These are phyloP conservation scores for Beauveria varroae DNA, from an alignment of 2,329 filamentous ascomycete genomes.

Conservation along the genomic window DNA sequence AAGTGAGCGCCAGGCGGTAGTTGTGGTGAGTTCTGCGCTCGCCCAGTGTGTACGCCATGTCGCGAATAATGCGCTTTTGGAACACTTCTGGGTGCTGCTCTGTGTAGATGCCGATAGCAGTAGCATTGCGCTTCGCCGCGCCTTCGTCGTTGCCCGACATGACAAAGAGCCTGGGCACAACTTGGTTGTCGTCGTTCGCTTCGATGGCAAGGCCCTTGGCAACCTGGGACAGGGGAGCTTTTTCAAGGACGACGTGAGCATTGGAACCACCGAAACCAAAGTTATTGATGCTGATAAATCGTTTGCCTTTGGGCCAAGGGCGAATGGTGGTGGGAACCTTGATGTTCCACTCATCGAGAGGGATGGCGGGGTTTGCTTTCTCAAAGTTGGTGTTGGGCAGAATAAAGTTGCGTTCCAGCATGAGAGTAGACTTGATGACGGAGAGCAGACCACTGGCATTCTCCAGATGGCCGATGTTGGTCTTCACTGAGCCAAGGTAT, in stretches of 20 bases:
- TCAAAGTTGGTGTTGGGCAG: conserved; percentile 44
- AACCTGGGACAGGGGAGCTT: conserved; percentile 24
- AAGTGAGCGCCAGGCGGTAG: conserved; percentile 36
- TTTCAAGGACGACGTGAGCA: conserved; percentile 32
- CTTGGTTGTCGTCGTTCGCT: conserved; percentile 7
- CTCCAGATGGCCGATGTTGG: conserved; percentile 46
- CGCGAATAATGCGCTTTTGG: conserved; percentile 34
- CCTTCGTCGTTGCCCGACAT: conserved; percentile 32
- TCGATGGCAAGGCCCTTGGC: conserved; percentile 4
- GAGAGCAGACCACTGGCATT: conserved; percentile 43
- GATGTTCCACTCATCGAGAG: conserved; percentile 42
- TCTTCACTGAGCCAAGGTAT: conserved; percentile 42
- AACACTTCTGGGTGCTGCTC: conserved; percentile 36
- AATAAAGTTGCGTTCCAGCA: conserved; percentile 43
- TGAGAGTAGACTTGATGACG: conserved; percentile 44
- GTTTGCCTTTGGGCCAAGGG: conserved; percentile 41
- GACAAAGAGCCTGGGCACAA: conserved; percentile 32
- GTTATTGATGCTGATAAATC: conserved; percentile 42
- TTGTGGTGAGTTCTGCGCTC: conserved; percentile 36
- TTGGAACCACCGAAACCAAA: conserved; percentile 41
- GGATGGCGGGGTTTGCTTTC: conserved; percentile 40
- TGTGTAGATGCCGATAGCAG: conserved; percentile 29
- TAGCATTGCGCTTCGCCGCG: conserved; percentile 23
- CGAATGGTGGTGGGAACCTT: conserved; percentile 36
- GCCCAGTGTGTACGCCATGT: conserved; percentile 41